Evolutionary conservation across 805 yeast genomes (phyloP).

Genomic region (Kluyveromyces siamensis): DNA sequence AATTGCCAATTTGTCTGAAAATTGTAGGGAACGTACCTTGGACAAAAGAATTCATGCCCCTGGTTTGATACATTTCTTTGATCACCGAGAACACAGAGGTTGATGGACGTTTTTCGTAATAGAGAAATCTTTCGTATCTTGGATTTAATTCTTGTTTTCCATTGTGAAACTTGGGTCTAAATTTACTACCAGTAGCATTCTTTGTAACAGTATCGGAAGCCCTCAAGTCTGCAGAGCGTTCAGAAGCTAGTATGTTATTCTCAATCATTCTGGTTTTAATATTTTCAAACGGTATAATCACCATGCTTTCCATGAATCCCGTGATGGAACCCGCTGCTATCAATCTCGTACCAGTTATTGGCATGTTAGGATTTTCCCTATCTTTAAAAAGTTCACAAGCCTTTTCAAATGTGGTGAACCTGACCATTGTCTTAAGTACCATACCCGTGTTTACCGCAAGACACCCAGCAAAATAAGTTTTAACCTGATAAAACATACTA

Average conservation of each 20-base stretch:
- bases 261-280: slow-evolving; percentile 76
- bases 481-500: slow-evolving; percentile 26
- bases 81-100: slow-evolving; percentile 43
- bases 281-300: slow-evolving; percentile 87
- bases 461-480: slow-evolving; percentile 46
- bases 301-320: slow-evolving; percentile 71
- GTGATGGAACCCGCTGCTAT: slow-evolving; percentile 80
- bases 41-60: slow-evolving; percentile 70
- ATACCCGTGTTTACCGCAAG: slow-evolving; percentile 70
- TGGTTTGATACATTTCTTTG: slow-evolving; percentile 57
- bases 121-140: slow-evolving; percentile 20
- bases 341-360: slow-evolving; percentile 67
- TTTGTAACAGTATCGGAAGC: neutral
- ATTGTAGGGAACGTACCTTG: slow-evolving; percentile 83
- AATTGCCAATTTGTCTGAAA: slow-evolving; percentile 66
- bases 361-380: slow-evolving; percentile 42
- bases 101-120: slow-evolving; percentile 46
- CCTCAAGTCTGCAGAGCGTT: slow-evolving; percentile 1
- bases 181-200: slow-evolving; percentile 9
- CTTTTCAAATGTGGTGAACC: slow-evolving; percentile 69
- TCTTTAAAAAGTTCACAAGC: slow-evolving; percentile 48
- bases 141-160: slow-evolving; percentile 20
- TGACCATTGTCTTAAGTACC: slow-evolving; percentile 58
- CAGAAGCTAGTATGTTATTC: slow-evolving; percentile 36
- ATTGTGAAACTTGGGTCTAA: slow-evolving; percentile 26